These are phyloP conservation scores for Aureobasidium uvarum DNA, from an alignment of 2,329 filamentous ascomycete genomes.

Conservation along the genomic window DNA sequence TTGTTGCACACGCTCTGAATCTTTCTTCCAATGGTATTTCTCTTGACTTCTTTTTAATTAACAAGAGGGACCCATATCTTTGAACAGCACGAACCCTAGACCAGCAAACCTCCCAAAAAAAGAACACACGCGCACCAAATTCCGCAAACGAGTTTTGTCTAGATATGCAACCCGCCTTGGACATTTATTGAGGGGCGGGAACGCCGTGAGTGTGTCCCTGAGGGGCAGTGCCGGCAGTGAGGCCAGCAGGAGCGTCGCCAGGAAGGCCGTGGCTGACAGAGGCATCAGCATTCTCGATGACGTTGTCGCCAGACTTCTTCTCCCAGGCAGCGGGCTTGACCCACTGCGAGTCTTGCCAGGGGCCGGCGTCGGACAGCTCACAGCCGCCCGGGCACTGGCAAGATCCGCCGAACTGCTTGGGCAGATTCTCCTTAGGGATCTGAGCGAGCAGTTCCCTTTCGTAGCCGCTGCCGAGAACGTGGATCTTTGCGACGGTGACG, in stretches of 20 bases:
- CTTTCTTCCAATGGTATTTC: not conserved
- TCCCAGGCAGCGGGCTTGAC: constrained; percentile 56
- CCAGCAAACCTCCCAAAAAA: not conserved
- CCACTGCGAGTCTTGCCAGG: constrained; percentile 75
- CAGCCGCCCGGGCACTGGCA: constrained; percentile 85
- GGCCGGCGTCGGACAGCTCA: constrained; percentile 80
- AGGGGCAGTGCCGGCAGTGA: constrained; percentile 22
- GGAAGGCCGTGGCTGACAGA: constrained; percentile 21
- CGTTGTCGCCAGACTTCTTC: constrained; percentile 38
- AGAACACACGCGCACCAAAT: not conserved
- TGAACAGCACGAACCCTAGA: not conserved
- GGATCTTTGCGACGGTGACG: constrained; percentile 94
- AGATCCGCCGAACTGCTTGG: constrained; percentile 76
- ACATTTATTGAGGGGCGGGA: constrained; percentile 18
- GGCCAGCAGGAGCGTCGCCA: not conserved
- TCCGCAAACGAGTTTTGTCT: constrained; percentile 1
- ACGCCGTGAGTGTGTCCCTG: constrained; percentile 19
- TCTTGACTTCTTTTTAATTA: not conserved
- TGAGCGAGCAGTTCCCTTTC: constrained; percentile 80
- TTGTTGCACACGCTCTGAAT: not conserved
- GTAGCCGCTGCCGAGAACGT: constrained; percentile 79
- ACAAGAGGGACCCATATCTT: not conserved
- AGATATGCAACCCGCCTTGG: not conserved
- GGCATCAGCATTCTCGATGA: constrained; percentile 36
- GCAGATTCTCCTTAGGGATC: constrained; percentile 85